Conservation (phyloP, 179 eudicot genomes). For the Vitellaria paradoxa region DNA sequence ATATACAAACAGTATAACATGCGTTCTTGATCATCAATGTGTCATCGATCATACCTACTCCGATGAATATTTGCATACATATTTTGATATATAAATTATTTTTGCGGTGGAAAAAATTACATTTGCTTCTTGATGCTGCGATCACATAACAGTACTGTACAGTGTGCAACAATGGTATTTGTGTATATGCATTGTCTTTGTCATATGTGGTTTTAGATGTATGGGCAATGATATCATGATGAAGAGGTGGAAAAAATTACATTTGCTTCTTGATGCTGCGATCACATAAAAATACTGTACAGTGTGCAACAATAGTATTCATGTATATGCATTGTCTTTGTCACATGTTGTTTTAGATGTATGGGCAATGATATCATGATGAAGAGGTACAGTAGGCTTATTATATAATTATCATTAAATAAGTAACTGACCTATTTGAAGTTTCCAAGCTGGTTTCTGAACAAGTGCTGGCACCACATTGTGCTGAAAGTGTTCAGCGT, state of each 20-base stretch:
- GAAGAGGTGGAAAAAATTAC: neutral
- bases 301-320: neutral
- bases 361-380: neutral
- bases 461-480: neutral
- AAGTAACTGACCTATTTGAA: neutral
- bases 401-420: neutral
- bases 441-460: neutral
- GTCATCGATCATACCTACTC: neutral
- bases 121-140: neutral
- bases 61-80: too few species aligned
- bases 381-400: neutral
- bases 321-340: neutral
- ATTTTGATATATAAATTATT: neutral
- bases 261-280: neutral
- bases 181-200: neutral
- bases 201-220: neutral
- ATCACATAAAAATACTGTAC: neutral
- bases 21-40: slow-evolving; percentile 2
- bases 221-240: neutral
- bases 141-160: neutral
- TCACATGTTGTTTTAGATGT: neutral
- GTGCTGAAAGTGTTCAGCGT: neutral
- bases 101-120: neutral
- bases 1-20: neutral
- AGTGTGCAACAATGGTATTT: neutral